Percentiles rank a stretch among this genome's conserved stretches.
phyloP scores from a whole-genome alignment of 441 rosid species.

The Biscutella laevigata region DNA sequence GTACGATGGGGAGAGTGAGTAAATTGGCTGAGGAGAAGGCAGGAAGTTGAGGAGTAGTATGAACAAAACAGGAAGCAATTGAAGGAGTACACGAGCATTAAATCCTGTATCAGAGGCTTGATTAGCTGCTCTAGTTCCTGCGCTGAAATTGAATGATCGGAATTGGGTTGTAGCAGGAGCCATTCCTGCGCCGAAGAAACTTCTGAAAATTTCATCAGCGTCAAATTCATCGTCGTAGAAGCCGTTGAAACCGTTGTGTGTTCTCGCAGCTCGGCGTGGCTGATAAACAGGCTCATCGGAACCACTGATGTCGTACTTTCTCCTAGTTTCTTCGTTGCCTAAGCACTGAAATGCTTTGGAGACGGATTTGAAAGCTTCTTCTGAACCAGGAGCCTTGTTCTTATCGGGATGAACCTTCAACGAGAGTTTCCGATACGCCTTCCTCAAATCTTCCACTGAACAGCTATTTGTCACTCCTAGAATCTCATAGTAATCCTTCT shows the following conservation, averaged over 20 bases:
- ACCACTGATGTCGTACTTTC: slow-evolving; percentile 65
- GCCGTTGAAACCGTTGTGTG: slow-evolving; percentile 39
- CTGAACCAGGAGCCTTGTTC: slow-evolving; percentile 89
- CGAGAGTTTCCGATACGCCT: slow-evolving; percentile 73
- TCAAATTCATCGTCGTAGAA: slow-evolving; percentile 71
- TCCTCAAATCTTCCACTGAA: slow-evolving; percentile 70
- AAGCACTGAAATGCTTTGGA: slow-evolving; percentile 90
- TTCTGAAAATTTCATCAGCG: slow-evolving; percentile 88
- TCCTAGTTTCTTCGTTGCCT: slow-evolving; percentile 55
- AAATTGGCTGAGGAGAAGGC: slow-evolving; percentile 71
- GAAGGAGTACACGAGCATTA: slow-evolving; percentile 52
- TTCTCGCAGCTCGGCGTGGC: slow-evolving; percentile 31
- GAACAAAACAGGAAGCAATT: slow-evolving; percentile 65
- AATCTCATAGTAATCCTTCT: slow-evolving; percentile 79
- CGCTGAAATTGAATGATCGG: slow-evolving; percentile 55
- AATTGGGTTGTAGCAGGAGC: slow-evolving; percentile 66
- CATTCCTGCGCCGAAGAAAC: slow-evolving; percentile 87
- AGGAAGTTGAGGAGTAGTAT: slow-evolving; percentile 61
- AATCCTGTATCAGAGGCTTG: slow-evolving; percentile 54
- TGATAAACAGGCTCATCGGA: slow-evolving; percentile 67
- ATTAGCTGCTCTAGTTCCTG: slow-evolving; percentile 44
- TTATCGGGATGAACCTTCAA: slow-evolving; percentile 91
- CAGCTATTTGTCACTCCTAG: slow-evolving; percentile 54
- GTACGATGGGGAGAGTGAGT: slow-evolving; percentile 54
- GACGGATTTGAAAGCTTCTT: slow-evolving; percentile 79